Base-by-base conservation (phyloP, 192 early-diverging fungal species). In the Chytriomyces confervae region DNA sequence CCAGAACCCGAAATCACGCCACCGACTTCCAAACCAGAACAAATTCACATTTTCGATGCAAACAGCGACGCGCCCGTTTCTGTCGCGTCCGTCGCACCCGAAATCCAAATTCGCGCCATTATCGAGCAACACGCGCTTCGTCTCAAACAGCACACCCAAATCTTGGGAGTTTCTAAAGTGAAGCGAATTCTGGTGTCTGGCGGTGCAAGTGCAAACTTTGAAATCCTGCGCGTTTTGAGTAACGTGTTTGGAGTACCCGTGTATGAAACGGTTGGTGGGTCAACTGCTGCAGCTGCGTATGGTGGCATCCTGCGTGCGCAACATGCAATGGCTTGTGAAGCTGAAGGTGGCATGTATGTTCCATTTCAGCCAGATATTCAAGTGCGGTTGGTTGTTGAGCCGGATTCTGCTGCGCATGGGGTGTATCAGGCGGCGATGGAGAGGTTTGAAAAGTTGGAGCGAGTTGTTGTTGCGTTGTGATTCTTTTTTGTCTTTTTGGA, bases 1-100 rank as follows among this genome's bases (percentile, higher is more conserved):
- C 86, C 84, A 18, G 84, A 86, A 36, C 86, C 88, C 6, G 94
- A 96, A 73, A 95, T 95, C 64, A 89, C 90, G 70, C 95, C 95
- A 2, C 85, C 85, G 45, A 90, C 90, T 1, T 80, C 86, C 51
- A n/a, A 50, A 29, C 10, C 69, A 48, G 13, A 45, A 8, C 23
- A 72, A 10, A n/a, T 57, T 20, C 93, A 93, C 0, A 77, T 94
- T 9, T 88, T 88, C 74, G 82, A 88, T 20, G 93, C 94, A 71
- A 66, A 82, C 36, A 83, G 80, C 16, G 53, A 8, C 27, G 63
- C 29, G 20, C 29, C 29, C 27, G 5, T 27, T 23, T n/a, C n/a
- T 13, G 64, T 69, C 65, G 61, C 63, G 0, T 43, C 47, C 24
- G 82, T 88, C 61, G 47, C 51, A 0, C 65, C 46, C 36, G 47